These are phyloP conservation scores for Meira nashicola DNA, from an alignment of 1,284 basidiomycete species.

Conservation along the genomic window DNA sequence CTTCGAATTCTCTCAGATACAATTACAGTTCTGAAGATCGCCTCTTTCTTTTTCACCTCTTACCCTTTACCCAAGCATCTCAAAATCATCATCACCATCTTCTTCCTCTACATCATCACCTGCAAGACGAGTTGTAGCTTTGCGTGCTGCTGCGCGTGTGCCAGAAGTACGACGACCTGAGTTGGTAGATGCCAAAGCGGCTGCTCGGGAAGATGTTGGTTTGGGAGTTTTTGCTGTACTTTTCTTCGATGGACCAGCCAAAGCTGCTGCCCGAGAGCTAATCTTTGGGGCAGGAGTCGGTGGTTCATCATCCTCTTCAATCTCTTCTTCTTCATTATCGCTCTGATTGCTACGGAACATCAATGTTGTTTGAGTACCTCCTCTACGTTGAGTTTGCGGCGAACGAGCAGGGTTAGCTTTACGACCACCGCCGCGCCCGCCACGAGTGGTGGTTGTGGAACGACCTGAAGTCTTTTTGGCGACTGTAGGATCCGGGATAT, in stretches of 20 bases:
- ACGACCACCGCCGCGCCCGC: not conserved
- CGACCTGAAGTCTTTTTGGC: not conserved
- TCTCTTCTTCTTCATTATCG: slow-evolving; percentile 11
- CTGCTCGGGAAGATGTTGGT: not conserved
- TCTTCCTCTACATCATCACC: slow-evolving; percentile 37
- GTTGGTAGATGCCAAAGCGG: not conserved
- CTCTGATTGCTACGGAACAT: slow-evolving; percentile 2
- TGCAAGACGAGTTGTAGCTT: not conserved
- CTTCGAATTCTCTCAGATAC: not conserved
- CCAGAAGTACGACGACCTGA: not conserved
- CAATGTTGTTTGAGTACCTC: slow-evolving; percentile 1
- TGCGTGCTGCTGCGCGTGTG: slow-evolving; percentile 7
- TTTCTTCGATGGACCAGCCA: slow-evolving; percentile 1
- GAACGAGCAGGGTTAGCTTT: not conserved
- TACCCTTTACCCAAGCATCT: slow-evolving; percentile 24
- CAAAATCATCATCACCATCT: slow-evolving; percentile 26
- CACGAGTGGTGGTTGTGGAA: not conserved
- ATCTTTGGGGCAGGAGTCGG: not conserved
- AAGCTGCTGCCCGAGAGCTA: slow-evolving; percentile 4
- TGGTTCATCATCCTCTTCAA: not conserved
- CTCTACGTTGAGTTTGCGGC: not conserved
- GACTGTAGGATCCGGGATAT: not conserved
- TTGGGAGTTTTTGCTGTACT: not conserved
- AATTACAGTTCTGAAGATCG: not conserved
- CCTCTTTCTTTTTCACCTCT: not conserved